Conservation (phyloP, 371 early-diverging fungal species). For the Zychaea mexicana region DNA sequence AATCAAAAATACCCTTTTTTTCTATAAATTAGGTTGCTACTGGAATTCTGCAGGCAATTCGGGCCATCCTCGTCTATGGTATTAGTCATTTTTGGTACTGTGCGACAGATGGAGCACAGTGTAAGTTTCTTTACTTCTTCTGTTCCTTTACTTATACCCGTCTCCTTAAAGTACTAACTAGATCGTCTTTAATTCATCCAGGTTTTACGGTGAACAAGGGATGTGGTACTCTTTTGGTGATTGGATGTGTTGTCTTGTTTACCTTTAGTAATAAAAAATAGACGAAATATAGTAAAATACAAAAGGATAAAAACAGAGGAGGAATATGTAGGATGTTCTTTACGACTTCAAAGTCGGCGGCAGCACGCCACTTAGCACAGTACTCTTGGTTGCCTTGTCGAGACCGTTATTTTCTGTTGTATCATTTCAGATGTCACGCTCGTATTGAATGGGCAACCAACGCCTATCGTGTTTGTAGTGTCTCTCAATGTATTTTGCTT, state of each 20-base stretch:
- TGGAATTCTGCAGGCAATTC: constrained; percentile 64
- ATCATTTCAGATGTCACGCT: no score
- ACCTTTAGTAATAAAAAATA: constrained; percentile 20
- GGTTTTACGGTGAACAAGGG: constrained; percentile 54
- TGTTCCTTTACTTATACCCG: not conserved
- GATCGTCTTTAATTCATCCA: not conserved
- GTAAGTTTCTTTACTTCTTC: constrained; percentile 29
- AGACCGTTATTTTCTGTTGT: no score
- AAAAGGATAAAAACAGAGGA: no score
- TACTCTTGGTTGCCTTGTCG: no score
- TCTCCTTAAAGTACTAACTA: not conserved
- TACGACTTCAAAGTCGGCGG: no score
- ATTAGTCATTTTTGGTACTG: constrained; percentile 69
- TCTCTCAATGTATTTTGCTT: no score
- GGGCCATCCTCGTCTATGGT: constrained; percentile 70
- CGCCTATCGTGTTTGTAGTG: no score
- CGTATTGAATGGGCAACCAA: no score
- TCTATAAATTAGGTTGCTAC: constrained; percentile 52
- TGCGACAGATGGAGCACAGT: constrained; percentile 61
- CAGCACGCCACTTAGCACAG: no score
- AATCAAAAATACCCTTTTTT: not conserved
- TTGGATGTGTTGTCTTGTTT: constrained; percentile 52
- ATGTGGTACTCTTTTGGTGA: constrained; percentile 43
- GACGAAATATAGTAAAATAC: no score
- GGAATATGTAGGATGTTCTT: no score